Percentiles rank a stretch among this genome's conserved stretches.
Conservation (phyloP, 805 yeast genomes). For the Kodamaea laetipori region DNA sequence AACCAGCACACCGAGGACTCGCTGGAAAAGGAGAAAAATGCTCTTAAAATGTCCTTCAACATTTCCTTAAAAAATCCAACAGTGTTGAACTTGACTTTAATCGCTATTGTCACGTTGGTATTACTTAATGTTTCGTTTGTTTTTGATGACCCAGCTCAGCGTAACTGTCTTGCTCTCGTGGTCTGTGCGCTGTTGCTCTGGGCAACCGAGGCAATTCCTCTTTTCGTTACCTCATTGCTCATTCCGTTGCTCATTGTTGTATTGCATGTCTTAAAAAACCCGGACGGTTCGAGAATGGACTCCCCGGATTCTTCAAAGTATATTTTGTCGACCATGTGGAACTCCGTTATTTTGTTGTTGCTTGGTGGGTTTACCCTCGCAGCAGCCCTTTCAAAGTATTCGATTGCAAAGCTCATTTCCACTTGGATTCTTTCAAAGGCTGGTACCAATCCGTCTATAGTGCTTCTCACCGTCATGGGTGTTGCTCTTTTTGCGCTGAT, state of each 20-base stretch:
- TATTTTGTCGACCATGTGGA: constrained; percentile 54
- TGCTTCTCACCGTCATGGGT: constrained; percentile 51
- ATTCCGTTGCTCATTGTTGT: constrained; percentile 81
- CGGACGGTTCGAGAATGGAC: constrained; percentile 47
- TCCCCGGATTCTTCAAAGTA: constrained; percentile 45
- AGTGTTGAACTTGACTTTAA: constrained; percentile 47
- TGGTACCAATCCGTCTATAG: constrained; percentile 52
- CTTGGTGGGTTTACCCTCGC: constrained; percentile 59
- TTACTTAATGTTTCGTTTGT: constrained; percentile 30
- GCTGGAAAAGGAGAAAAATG: constrained; percentile 11
- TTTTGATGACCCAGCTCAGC: constrained; percentile 38
- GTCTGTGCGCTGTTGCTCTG: constrained; percentile 81
- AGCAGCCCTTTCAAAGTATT: constrained; percentile 55
- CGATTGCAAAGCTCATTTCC: constrained; percentile 51
- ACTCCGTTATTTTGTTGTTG: constrained; percentile 51
- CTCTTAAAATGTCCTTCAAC: constrained; percentile 21
- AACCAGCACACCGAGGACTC: constrained; percentile 11
- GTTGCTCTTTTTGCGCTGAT: constrained; percentile 54
- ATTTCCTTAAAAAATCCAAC: constrained; percentile 37
- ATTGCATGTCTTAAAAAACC: constrained; percentile 65
- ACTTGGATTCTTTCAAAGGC: constrained; percentile 52
- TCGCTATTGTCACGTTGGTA: constrained; percentile 48
- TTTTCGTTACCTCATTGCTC: constrained; percentile 83
- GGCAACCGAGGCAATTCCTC: constrained; percentile 95
- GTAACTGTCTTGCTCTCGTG: constrained; percentile 71